These are phyloP conservation scores for Kandelia obovata DNA, from an alignment of 345 rosid species.

Conservation along the genomic window DNA sequence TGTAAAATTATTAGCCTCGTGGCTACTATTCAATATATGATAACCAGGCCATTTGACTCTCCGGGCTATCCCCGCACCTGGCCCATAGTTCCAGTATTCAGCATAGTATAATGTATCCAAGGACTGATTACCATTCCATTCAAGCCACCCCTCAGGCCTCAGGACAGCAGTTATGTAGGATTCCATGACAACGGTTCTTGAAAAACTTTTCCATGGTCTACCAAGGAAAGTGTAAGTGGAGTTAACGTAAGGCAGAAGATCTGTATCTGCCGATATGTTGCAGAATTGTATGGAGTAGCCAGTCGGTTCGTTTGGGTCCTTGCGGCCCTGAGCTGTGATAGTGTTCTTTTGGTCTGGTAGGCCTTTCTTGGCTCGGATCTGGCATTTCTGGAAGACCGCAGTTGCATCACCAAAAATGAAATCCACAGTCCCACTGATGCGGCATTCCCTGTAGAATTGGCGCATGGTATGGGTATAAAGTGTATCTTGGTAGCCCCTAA, in stretches of 20 bases:
- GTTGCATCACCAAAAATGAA: slow-evolving; percentile 41
- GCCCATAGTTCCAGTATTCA: slow-evolving; percentile 30
- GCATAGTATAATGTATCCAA: slow-evolving; percentile 36
- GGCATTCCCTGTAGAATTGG: slow-evolving; percentile 37
- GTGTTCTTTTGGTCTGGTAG: slow-evolving; percentile 37
- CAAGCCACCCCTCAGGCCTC: slow-evolving; percentile 40
- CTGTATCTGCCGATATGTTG: slow-evolving; percentile 27
- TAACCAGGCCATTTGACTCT: slow-evolving; percentile 35
- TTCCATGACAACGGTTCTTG: slow-evolving; percentile 35
- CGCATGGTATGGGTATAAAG: slow-evolving; percentile 37
- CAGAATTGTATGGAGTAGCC: slow-evolving; percentile 39
- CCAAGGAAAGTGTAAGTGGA: slow-evolving; percentile 31
- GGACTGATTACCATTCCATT: slow-evolving; percentile 28
- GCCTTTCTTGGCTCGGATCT: slow-evolving; percentile 22
- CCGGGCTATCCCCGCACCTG: slow-evolving; percentile 22
- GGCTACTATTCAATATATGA: slow-evolving; percentile 16
- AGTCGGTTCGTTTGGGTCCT: slow-evolving; percentile 29
- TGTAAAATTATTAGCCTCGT: slow-evolving; percentile 30
- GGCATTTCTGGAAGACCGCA: slow-evolving; percentile 34
- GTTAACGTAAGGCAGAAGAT: slow-evolving; percentile 23
- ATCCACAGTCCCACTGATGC: slow-evolving; percentile 35
- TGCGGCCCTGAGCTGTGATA: slow-evolving; percentile 38
- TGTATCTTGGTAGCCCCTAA: slow-evolving; percentile 38
- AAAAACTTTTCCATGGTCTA: slow-evolving; percentile 38
- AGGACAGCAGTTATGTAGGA: slow-evolving; percentile 23